phyloP scores from a whole-genome alignment of 129 eudicot genomes.

The Smallanthus sonchifolius region DNA sequence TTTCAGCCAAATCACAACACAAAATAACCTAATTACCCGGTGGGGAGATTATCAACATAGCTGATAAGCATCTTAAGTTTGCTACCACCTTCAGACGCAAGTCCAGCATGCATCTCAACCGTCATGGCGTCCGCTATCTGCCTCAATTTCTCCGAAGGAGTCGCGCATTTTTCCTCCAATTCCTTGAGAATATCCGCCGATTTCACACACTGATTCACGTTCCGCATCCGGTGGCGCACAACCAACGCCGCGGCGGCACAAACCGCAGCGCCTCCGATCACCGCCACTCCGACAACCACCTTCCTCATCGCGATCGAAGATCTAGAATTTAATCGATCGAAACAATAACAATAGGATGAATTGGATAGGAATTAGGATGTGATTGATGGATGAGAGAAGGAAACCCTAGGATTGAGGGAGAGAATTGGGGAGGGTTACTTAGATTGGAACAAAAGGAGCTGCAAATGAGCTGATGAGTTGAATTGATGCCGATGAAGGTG shows the following conservation, averaged over 20 bases:
- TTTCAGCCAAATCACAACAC: neutral
- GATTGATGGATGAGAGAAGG: slow-evolving; percentile 4
- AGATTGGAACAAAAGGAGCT: slow-evolving; percentile 3
- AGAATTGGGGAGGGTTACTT: neutral
- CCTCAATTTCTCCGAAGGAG: slow-evolving; percentile 42
- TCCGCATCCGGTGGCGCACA: slow-evolving; percentile 45
- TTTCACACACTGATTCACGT: slow-evolving; percentile 38
- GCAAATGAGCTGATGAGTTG: slow-evolving; percentile 1
- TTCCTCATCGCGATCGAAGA: slow-evolving; percentile 42
- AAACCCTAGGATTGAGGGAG: slow-evolving; percentile 19
- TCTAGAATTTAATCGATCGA: neutral
- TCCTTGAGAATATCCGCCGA: slow-evolving; percentile 52
- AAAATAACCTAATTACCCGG: slow-evolving; percentile 45
- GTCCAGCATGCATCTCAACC: slow-evolving; percentile 87
- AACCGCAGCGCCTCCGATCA: slow-evolving; percentile 56
- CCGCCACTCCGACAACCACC: slow-evolving; percentile 56
- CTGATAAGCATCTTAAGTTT: slow-evolving; percentile 82
- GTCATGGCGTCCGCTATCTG: slow-evolving; percentile 85
- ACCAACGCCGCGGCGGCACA: slow-evolving; percentile 62
- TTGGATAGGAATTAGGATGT: neutral
- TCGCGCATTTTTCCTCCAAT: slow-evolving; percentile 65
- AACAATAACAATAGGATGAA: neutral
- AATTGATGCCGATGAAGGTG: slow-evolving; percentile 16
- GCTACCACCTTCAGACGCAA: slow-evolving; percentile 82
- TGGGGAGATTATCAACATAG: slow-evolving; percentile 88